These are phyloP conservation scores for Chlamydomonas eustigma DNA, from an alignment of 139 green algal genomes.

Conservation along the genomic window DNA sequence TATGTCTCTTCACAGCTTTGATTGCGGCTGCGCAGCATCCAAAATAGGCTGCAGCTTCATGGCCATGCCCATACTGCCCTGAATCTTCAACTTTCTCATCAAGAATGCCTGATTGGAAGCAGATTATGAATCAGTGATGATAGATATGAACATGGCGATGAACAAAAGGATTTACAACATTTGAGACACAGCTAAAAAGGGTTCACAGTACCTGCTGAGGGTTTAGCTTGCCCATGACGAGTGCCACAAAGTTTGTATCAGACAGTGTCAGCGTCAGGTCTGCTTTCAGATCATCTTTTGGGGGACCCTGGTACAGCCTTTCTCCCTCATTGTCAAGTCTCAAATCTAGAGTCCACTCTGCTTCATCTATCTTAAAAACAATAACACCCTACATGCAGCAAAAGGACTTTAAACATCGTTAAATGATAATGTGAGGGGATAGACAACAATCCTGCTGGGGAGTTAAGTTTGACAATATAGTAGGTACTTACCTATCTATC, in stretches of 20 bases:
- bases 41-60: constrained; percentile 85
- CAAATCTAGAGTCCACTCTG: not conserved
- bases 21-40: constrained; percentile 66
- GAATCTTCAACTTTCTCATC: constrained; percentile 85
- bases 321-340: not conserved
- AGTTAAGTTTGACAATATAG: too few relatives aligned
- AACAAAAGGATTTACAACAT: too few relatives aligned
- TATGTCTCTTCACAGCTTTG: constrained; percentile 75
- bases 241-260: constrained; percentile 64
- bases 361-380: not conserved
- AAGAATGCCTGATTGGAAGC: constrained; percentile 89
- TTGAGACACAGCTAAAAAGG: too few relatives aligned
- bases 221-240: constrained; percentile 80
- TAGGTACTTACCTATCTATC: too few relatives aligned
- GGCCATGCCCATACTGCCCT: constrained; percentile 74
- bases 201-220: constrained; percentile 57
- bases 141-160: too few relatives aligned
- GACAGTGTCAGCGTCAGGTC: constrained; percentile 77
- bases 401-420: too few relatives aligned
- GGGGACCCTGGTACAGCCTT: not conserved
- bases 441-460: too few relatives aligned
- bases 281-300: constrained; percentile 26
- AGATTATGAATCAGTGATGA: too few relatives aligned
- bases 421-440: too few relatives aligned
- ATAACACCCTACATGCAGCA: not conserved